A percentile compares a stretch with the other conserved stretches of the same genome.
phyloP scores from a whole-genome alignment of 1,284 basidiomycete genomes.

The Coniophora puteana region DNA sequence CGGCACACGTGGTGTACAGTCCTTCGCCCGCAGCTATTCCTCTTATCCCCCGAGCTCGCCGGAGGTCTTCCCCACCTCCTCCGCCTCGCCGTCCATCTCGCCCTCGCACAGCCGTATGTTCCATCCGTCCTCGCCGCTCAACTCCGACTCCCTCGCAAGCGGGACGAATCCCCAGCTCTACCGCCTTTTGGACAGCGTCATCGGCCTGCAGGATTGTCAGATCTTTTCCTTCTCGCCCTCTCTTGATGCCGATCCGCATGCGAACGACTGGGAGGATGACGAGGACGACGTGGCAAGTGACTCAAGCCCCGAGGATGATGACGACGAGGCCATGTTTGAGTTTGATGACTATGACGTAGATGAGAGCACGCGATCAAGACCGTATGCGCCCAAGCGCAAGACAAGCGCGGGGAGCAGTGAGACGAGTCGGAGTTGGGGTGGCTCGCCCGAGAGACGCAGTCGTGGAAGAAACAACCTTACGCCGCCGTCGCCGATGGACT shows the following conservation, averaged over 20 bases:
- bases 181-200: constrained; percentile 86
- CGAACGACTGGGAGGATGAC: constrained; percentile 76
- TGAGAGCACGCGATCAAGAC: constrained; percentile 27
- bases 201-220: constrained; percentile 90
- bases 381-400: constrained; percentile 6
- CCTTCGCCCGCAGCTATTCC: constrained; percentile 78
- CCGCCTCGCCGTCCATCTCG: constrained; percentile 56
- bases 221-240: constrained; percentile 95
- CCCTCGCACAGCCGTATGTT: constrained; percentile 57
- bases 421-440: constrained; percentile 8
- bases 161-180: constrained; percentile 83
- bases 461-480: too few relatives aligned
- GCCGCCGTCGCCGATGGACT: too few relatives aligned
- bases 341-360: constrained; percentile 81
- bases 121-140: constrained; percentile 59
- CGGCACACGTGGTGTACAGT: constrained; percentile 56
- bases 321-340: constrained; percentile 66
- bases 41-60: constrained; percentile 73
- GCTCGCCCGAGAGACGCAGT: too few relatives aligned
- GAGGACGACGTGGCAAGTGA: constrained; percentile 63
- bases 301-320: constrained; percentile 53
- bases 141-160: constrained; percentile 59
- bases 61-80: constrained; percentile 69
- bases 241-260: constrained; percentile 93
- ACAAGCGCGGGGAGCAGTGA: too few relatives aligned